Base-by-base conservation (phyloP, 345 rosid genomes). In the Camelina laxa region DNA sequence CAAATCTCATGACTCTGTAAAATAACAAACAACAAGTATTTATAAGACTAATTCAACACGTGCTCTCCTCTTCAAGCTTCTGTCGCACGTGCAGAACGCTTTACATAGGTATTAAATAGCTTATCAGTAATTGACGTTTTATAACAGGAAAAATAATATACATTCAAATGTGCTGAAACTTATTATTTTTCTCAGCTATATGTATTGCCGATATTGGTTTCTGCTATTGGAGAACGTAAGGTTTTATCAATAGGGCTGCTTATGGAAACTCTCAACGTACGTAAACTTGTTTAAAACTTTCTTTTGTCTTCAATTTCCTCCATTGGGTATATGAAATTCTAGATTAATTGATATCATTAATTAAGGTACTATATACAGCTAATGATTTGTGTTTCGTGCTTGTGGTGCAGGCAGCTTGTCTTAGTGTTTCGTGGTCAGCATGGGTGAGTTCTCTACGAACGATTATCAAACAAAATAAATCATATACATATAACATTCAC, bases 231-330 rank as follows among this genome's bases (percentile, higher is more conserved):
- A 66, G 98, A 91, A 50, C 76, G 85, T 69, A 88, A 75, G 78
- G 58, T 91, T 68, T 88, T 93, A 65, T 91, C 96, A 1, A 31
- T 83, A 22, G 96, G 92, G 42, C 92, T 93, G 27, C 80, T 87
- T 7, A 85, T 75, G 98, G 90, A 82, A 0, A 42, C 30, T 19
- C 33, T 75, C 62, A 42, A 33, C 13, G 79, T 75, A 33, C 13
- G 79, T 75, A 50, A 61, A 36, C 24, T 30, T 30, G 12, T 59
- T 50, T 22, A 9, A 49, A 53, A 54, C 38, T 30, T 30, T 30
- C 47, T 19, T 7, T 5, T 7, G 27, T 36, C 7, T 38, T 49
- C n/a, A 22, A 7, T 44, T 5, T 35, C 2, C 31, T 38, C 3
- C 16, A 33, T 2, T 6, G 11, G 16, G 0, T 47, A 3, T 72